These are phyloP conservation scores for Penicillium sp. DNA, from an alignment of 2,329 filamentous ascomycete species.

Conservation along the genomic window DNA sequence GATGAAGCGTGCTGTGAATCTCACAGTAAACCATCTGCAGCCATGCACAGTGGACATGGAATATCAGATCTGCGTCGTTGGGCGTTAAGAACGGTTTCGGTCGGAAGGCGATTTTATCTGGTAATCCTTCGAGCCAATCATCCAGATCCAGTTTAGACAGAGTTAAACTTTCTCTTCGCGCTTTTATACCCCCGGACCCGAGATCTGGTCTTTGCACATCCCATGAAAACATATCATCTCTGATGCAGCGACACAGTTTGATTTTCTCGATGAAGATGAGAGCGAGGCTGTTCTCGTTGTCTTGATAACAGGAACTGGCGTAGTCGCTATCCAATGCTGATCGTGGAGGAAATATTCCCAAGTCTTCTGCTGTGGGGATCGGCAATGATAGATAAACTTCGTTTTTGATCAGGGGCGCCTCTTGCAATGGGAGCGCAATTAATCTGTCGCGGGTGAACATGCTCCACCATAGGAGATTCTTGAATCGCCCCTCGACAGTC, in stretches of 20 bases:
- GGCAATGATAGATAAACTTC: constrained; percentile 86
- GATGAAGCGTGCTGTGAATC: constrained; percentile 77
- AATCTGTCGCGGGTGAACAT: constrained; percentile 88
- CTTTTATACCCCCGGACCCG: not conserved
- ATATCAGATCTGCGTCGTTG: constrained; percentile 46
- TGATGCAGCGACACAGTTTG: constrained; percentile 78
- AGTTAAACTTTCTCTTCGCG: not conserved
- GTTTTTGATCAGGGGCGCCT: constrained; percentile 80
- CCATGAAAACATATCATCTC: constrained; percentile 62
- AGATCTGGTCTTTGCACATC: not conserved
- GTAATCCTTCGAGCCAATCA: not conserved
- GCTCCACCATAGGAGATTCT: constrained; percentile 92
- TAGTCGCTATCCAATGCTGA: not conserved
- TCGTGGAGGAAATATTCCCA: not conserved
- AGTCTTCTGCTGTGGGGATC: not conserved
- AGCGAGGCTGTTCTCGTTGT: constrained; percentile 71
- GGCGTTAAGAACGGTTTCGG: constrained; percentile 50
- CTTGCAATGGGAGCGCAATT: constrained; percentile 81
- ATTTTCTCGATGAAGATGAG: constrained; percentile 82
- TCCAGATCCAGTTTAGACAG: not conserved
- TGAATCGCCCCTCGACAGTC: constrained; percentile 46
- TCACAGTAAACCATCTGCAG: constrained; percentile 87
- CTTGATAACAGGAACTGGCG: constrained; percentile 12
- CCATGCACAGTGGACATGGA: constrained; percentile 69
- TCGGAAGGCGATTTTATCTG: constrained; percentile 1